Evolutionary conservation across 2,329 filamentous ascomycete genomes (phyloP).

Genomic region (Fusarium nurragi): DNA sequence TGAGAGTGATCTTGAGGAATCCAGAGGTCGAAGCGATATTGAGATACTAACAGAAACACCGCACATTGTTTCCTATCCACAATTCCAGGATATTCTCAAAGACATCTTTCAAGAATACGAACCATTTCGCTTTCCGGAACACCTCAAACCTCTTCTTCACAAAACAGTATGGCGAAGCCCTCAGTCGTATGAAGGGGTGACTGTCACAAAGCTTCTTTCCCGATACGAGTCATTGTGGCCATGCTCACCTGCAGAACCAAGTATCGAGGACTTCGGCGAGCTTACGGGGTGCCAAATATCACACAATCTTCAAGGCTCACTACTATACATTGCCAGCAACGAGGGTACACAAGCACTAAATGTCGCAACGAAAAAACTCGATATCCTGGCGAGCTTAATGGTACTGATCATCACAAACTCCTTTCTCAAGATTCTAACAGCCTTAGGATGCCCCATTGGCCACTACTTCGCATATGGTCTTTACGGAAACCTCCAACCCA

Average conservation of each 20-base stretch:
- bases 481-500: conserved; percentile 17
- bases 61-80: conserved; percentile 39
- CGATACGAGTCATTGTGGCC: conserved; percentile 30
- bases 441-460: conserved; percentile 18
- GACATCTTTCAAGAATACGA: conserved; percentile 22
- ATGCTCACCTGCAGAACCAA: background rate
- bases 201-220: conserved; percentile 23
- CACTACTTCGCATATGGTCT: conserved; percentile 39
- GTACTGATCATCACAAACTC: conserved; percentile 7
- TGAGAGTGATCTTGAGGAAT: background rate
- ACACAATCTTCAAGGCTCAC: conserved; percentile 41
- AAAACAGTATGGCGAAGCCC: conserved; percentile 44
- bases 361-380: conserved; percentile 33
- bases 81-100: conserved; percentile 1
- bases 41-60: conserved; percentile 26
- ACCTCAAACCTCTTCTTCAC: conserved; percentile 21
- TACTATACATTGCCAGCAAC: conserved; percentile 45
- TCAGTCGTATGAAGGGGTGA: conserved; percentile 13
- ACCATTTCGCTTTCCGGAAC: conserved; percentile 36
- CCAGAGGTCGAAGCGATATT: conserved; percentile 29
- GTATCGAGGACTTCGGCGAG: conserved; percentile 22
- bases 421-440: conserved; percentile 13
- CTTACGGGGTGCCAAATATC: conserved; percentile 39
- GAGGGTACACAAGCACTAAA: conserved; percentile 11
- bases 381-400: conserved; percentile 28